A percentile compares a stretch with the other conserved stretches of the same genome.
phyloP scores from a whole-genome alignment of 176 grass and related monocot species.

The Oryza punctata region DNA sequence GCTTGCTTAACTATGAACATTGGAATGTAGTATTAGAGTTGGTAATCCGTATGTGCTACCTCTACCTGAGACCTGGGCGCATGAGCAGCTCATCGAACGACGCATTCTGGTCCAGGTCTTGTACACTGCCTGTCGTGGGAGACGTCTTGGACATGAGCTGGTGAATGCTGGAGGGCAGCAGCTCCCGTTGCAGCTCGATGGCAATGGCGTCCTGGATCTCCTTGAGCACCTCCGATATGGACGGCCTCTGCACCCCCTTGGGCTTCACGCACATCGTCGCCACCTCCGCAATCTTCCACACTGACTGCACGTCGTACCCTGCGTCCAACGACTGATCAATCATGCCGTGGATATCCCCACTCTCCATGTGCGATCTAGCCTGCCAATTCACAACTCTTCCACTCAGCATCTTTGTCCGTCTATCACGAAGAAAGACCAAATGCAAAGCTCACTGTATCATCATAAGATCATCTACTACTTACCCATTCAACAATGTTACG shows the following conservation, averaged over 20 bases:
- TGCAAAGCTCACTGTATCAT: too few relatives aligned
- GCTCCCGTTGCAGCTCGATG: conserved; percentile 48
- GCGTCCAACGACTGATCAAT: conserved; percentile 55
- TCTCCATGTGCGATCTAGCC: conserved; percentile 83
- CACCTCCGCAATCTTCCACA: conserved; percentile 92
- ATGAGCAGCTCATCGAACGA: conserved; percentile 53
- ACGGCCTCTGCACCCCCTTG: conserved; percentile 58
- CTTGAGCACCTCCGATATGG: conserved; percentile 85
- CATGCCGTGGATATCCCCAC: conserved; percentile 79
- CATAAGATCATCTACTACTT: neutral
- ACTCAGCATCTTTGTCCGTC: neutral
- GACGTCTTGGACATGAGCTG: conserved; percentile 41
- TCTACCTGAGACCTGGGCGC: conserved; percentile 34
- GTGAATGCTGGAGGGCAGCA: conserved; percentile 8
- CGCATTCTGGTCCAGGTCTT: conserved; percentile 30
- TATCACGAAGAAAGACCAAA: too few relatives aligned
- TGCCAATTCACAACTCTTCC: conserved; percentile 27
- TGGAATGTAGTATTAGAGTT: too few relatives aligned
- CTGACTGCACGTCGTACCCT: conserved; percentile 68
- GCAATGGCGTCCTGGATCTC: conserved; percentile 92
- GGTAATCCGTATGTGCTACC: neutral
- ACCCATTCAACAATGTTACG: conserved; percentile 98
- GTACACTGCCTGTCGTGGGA: neutral
- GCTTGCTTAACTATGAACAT: neutral
- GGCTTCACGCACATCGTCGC: conserved; percentile 87